Base-by-base conservation (phyloP, 768 basidiomycete species). In the Plicaturopsis crispa region DNA sequence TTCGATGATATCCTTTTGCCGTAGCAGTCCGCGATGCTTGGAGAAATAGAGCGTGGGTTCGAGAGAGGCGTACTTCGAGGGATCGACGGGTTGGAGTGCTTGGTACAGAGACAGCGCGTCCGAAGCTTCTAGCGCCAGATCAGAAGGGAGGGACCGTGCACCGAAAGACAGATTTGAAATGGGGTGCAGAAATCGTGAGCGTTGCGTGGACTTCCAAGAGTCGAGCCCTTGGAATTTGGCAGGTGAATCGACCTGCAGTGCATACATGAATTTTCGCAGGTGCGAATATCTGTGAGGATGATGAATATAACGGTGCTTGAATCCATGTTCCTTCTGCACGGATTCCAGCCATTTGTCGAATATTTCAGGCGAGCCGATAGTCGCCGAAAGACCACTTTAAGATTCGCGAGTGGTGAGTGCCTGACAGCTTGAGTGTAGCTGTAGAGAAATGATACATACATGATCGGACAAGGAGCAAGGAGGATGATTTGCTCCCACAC, bases 401-500 rank as follows among this genome's bases (percentile, higher is more conserved):
- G n/a, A 13, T 18, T 14, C 37, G 21, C 10, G 22, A 16, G 31
- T 1, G 42, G 40, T 20, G 10, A 31, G 31, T 13, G 32, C 16
- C 6, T n/a, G 26, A 36, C 20, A n/a, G 10, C 26, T n/a, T 14
- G 14, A 40, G 7, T 11, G n/a, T n/a, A n/a, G 3, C 24, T 2
- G n/a, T 35, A 30, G 12, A 18, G 2, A n/a, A 24, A 44, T 18
- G 35, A 13, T 32, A 59, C 73, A 26, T 26, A 82, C 80, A 85
- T 83, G 44, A 85, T 66, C 1, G 82, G 82, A 46, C 80, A 82
- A 14, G 80, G 79, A 6, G 80, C 73, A 11, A 85, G 57, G 4
- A 85, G 55, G 6, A 85, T 61, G n/a, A 83, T 77, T 48, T 84
- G 78, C 47, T 84, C 81, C 82, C 82, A 84, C 2, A 82, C 73